Conservation (phyloP, 2,329 filamentous ascomycete species). For the Albifimbria verrucaria region DNA sequence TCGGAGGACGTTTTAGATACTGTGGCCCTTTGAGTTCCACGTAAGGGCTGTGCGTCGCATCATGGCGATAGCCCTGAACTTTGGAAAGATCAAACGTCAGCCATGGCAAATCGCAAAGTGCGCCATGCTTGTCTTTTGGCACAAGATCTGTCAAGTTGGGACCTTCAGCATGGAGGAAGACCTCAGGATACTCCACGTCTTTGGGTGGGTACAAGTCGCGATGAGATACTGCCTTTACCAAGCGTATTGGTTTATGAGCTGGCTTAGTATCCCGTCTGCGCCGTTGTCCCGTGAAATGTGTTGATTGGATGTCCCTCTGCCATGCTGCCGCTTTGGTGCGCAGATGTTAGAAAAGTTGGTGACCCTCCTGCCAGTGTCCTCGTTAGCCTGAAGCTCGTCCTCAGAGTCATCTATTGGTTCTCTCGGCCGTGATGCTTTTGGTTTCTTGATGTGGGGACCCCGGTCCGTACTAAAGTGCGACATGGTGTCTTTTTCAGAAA, state of each 20-base stretch:
- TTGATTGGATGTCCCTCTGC: slow-evolving; percentile 16
- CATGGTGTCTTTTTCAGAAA: too few relatives aligned
- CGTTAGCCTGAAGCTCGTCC: neutral
- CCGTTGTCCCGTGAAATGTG: slow-evolving; percentile 9
- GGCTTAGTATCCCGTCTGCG: neutral
- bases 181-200: neutral
- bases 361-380: neutral
- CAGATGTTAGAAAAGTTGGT: neutral
- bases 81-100: neutral
- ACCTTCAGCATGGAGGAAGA: neutral
- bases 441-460: neutral
- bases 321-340: neutral
- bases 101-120: neutral
- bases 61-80: neutral
- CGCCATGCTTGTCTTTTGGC: neutral
- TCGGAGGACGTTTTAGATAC: neutral
- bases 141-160: neutral
- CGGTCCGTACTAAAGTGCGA: too few relatives aligned
- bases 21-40: neutral
- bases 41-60: neutral
- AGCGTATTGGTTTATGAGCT: neutral
- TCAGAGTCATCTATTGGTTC: neutral
- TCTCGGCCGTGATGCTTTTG: neutral
- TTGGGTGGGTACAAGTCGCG: neutral
- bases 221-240: neutral